Evolutionary conservation across 306 rosid genomes (phyloP).

Genomic region (Corylus avellana): DNA sequence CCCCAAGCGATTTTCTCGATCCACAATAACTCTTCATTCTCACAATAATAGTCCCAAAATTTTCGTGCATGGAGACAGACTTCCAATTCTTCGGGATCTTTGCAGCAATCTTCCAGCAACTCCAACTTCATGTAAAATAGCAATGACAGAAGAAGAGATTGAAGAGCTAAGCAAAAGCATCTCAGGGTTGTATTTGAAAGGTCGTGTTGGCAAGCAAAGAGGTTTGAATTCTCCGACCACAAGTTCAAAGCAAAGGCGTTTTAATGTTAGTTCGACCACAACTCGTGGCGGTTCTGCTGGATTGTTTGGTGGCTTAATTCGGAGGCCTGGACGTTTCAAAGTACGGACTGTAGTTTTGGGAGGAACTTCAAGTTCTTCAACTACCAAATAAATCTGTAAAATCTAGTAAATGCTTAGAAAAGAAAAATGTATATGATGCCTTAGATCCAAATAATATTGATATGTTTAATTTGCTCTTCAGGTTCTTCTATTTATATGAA

Average conservation of each 20-base stretch:
- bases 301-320: not conserved
- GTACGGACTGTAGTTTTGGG: constrained; percentile 24
- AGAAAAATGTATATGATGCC: no score
- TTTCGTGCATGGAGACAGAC: not conserved
- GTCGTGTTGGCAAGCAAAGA: not conserved
- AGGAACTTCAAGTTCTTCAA: not conserved
- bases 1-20: not conserved
- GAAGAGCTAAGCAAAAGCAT: not conserved
- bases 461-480: no score
- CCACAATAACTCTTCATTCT: not conserved
- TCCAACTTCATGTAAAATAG: not conserved
- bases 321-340: constrained; percentile 34
- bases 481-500: no score
- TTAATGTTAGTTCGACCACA: not conserved
- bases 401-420: not conserved
- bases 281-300: not conserved
- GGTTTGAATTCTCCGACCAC: not conserved
- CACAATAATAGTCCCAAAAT: not conserved
- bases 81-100: not conserved
- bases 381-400: not conserved
- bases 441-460: no score
- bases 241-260: not conserved
- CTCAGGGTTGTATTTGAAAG: not conserved
- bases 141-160: not conserved
- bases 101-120: not conserved